Percentiles rank a stretch among this genome's conserved stretches.
phyloP scores from a whole-genome alignment of 2,329 filamentous ascomycete species.

The Aspergillus melleus region DNA sequence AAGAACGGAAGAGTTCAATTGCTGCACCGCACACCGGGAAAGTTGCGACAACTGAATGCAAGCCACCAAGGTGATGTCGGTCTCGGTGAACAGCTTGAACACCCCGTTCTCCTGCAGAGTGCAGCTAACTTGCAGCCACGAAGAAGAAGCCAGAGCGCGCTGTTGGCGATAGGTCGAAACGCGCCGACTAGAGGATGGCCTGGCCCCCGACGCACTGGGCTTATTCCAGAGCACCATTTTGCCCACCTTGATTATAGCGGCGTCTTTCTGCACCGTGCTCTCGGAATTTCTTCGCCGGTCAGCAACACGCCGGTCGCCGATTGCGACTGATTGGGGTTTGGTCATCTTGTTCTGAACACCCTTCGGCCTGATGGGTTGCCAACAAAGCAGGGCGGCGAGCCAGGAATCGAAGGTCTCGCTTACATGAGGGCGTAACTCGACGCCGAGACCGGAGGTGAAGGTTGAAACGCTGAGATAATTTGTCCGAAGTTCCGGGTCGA shows the following conservation, averaged over 20 bases:
- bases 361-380: constrained; percentile 53
- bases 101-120: constrained; percentile 94
- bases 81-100: constrained; percentile 85
- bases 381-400: constrained; percentile 53
- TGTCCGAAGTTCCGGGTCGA: constrained; percentile 46
- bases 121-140: constrained; percentile 88
- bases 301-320: constrained; percentile 43
- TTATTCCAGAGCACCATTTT: constrained; percentile 92
- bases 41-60: constrained; percentile 86
- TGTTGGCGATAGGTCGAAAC: constrained; percentile 58
- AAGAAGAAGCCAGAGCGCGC: constrained; percentile 58
- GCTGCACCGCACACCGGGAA: constrained; percentile 85
- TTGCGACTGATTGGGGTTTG: constrained; percentile 48
- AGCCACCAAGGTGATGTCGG: constrained; percentile 75
- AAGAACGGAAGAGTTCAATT: constrained; percentile 84
- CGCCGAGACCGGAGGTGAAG: constrained; percentile 48
- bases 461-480: constrained; percentile 52
- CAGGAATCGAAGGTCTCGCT: constrained; percentile 54
- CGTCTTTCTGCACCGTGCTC: constrained; percentile 61
- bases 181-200: constrained; percentile 39
- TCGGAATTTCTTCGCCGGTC: constrained; percentile 49
- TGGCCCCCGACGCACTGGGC: constrained; percentile 49
- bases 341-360: constrained; percentile 53
- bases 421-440: constrained; percentile 50
- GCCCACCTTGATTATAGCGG: constrained; percentile 91